Percentiles rank a stretch among this genome's conserved stretches.
Evolutionary conservation across 192 early-diverging fungal species (phyloP).

Genomic region (Chytriomyces confervae): DNA sequence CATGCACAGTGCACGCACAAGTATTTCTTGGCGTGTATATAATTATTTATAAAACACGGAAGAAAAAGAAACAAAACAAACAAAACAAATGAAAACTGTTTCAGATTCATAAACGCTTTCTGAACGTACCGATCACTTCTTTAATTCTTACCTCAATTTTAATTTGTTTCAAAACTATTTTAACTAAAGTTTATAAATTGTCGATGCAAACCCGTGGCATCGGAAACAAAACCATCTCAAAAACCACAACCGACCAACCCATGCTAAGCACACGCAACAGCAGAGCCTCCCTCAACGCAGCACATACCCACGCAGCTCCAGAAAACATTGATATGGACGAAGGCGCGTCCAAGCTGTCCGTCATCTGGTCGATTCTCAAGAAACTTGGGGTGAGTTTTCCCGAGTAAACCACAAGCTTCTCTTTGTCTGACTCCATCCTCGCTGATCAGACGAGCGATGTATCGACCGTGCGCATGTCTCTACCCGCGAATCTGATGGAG

Average conservation of each 20-base stretch:
- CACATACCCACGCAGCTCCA: not conserved
- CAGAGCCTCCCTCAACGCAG: not conserved
- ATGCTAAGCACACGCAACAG: not conserved
- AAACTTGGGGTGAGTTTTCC: constrained; percentile 18
- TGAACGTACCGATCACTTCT: no score
- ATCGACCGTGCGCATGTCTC: constrained; percentile 64
- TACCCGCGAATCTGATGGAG: constrained; percentile 74
- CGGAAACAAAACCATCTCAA: no score
- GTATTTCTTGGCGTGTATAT: no score
- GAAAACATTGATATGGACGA: constrained; percentile 38
- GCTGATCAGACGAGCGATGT: constrained; percentile 64
- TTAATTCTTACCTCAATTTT: no score
- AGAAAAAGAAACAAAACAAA: no score
- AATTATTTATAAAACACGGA: no score
- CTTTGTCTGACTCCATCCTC: not conserved
- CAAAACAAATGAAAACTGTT: no score
- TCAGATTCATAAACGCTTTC: no score
- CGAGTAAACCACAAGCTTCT: not conserved
- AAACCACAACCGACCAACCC: not conserved
- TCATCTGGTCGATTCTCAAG: constrained; percentile 27
- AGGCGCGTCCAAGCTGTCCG: constrained; percentile 14
- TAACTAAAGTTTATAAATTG: no score
- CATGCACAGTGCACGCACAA: no score
- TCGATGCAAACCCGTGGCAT: no score
- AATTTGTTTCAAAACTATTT: no score